Base-by-base conservation (phyloP, 805 yeast genomes). In the Pichia cabralensis region DNA sequence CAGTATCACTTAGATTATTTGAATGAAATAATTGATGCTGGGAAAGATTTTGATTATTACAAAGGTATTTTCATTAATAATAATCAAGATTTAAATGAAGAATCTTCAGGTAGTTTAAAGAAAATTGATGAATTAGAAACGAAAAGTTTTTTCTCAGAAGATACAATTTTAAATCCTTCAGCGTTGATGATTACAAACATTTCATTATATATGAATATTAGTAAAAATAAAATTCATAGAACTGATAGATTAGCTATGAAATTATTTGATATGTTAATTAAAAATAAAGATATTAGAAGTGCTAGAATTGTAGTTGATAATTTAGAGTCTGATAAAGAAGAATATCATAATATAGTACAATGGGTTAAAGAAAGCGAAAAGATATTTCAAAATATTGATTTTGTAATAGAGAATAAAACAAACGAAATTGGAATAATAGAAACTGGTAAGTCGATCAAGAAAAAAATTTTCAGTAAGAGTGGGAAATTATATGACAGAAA, bases 51-150 rank as follows among this genome's bases (percentile, higher is more conserved):
- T 15, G 30, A 36, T 6, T 40, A 26, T 19, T 40, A 44, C 30
- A 45, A 47, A 19, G 47, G 50, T 20, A 29, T 55, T 2, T 48
- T 55, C 31, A 47, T 55, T 20, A 55, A 53, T 36, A 53, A 52
- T 28, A 48, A 49, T 30, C 50, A 46, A 36, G 46, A 40, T 19
- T 40, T 11, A 15, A n/a, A 17, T 12, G 27, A 29, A 19, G 11
- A n/a, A 19, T 18, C 9, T 17, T 5, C 7, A 13, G 8, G 27
- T 3, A n/a, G 11, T 6, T 28, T 6, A 11, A 28, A 23, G 10
- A 17, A 26, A 14, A 9, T 11, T 12, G n/a, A 19, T n/a, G 22
- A 34, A 13, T 10, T 15, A 1, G 39, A 34, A 6, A 19, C 23
- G 13, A 26, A 22, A 12, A 32, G 35, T 3, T 18, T 39, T 16